These are phyloP conservation scores for Barnettozyma wickerhamii DNA, from an alignment of 805 yeast species.

Conservation along the genomic window DNA sequence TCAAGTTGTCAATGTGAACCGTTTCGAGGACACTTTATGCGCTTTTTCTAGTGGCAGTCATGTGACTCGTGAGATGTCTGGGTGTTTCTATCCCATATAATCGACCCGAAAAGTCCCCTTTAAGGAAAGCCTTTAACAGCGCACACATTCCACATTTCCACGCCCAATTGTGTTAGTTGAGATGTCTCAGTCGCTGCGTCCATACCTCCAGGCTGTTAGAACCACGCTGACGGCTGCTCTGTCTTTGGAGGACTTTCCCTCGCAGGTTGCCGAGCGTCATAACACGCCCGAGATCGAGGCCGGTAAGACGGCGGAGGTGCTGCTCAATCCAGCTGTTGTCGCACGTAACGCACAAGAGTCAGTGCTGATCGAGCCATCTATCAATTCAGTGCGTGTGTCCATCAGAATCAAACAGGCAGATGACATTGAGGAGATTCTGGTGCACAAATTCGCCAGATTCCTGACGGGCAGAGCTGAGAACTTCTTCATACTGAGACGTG, in stretches of 20 bases:
- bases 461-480: constrained; percentile 94
- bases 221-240: constrained; percentile 90
- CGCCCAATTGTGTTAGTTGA: not conserved
- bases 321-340: constrained; percentile 83
- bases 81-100: not conserved
- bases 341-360: constrained; percentile 92
- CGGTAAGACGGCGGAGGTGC: constrained; percentile 73
- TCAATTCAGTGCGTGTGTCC: constrained; percentile 87
- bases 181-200: constrained; percentile 92
- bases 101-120: not conserved
- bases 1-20: too few species aligned
- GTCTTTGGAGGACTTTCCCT: constrained; percentile 88
- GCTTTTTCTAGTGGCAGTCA: not conserved
- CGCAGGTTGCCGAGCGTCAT: constrained; percentile 95
- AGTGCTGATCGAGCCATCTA: constrained; percentile 89
- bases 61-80: not conserved
- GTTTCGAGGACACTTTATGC: not conserved
- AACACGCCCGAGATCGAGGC: constrained; percentile 96
- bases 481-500: constrained; percentile 86
- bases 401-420: constrained; percentile 96
- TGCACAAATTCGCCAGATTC: constrained; percentile 91
- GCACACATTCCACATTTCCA: not conserved
- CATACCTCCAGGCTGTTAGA: constrained; percentile 91
- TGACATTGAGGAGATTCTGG: constrained; percentile 91
- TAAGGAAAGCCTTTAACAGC: not conserved